Conservation (phyloP, 2,329 filamentous ascomycete genomes). For the Chaetomium strumarium region DNA sequence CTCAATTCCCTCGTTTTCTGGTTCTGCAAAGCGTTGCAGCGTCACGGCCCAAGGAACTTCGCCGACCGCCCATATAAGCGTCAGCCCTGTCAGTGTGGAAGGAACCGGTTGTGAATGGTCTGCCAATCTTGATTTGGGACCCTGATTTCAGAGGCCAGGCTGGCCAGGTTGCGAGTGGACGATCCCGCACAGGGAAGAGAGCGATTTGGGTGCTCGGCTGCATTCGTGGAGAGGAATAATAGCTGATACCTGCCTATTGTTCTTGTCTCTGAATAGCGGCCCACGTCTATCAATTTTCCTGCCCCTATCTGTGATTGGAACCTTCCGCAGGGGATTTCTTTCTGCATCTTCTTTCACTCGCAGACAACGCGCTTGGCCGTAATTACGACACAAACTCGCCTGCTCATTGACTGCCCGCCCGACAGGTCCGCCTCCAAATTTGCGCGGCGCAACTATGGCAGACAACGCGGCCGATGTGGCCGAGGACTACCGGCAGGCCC, state of each 20-base stretch:
- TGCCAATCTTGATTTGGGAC: conserved; percentile 9
- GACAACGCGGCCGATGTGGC: conserved; percentile 73
- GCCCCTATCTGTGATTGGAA: conserved; percentile 9
- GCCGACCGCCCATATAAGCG: neutral
- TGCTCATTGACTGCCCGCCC: neutral
- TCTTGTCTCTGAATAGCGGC: conserved; percentile 14
- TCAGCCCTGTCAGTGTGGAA: neutral
- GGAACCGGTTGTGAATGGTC: conserved; percentile 14
- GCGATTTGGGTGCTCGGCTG: conserved; percentile 1
- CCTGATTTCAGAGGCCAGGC: conserved; percentile 5
- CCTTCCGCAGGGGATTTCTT: conserved; percentile 1
- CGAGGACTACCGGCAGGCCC: conserved; percentile 86
- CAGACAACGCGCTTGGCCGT: conserved; percentile 1
- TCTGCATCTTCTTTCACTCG: neutral
- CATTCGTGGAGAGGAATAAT: conserved; percentile 12
- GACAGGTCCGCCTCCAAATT: neutral
- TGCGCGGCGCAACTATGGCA: conserved; percentile 39
- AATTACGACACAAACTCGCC: conserved; percentile 1
- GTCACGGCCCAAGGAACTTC: neutral
- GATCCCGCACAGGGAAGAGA: conserved; percentile 1
- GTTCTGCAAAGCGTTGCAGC: neutral
- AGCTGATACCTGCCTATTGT: conserved; percentile 17
- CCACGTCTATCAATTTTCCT: conserved; percentile 5
- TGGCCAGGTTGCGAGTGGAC: conserved; percentile 3
- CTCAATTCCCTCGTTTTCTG: no score